These are phyloP conservation scores for Russula earlei DNA, from an alignment of 768 basidiomycete genomes.

Conservation along the genomic window DNA sequence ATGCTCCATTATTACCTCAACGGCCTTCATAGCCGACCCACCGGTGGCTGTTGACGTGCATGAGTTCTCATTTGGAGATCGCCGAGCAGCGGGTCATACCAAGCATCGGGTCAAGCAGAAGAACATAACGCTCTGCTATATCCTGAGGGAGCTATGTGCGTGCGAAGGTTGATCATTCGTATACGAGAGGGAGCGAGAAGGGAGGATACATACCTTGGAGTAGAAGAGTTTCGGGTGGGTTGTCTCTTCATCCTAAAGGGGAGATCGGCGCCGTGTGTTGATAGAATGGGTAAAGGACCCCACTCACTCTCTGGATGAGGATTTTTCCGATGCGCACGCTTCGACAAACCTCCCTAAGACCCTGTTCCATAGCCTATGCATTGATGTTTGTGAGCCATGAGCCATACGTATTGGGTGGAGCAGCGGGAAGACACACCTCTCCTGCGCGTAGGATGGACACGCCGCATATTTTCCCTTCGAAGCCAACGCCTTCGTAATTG, in stretches of 20 bases:
- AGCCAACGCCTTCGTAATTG: constrained; percentile 83
- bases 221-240: constrained; percentile 89
- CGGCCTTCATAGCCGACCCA: constrained; percentile 95
- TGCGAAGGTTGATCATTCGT: not conserved
- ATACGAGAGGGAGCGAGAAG: not conserved
- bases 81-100: constrained; percentile 38
- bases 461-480: constrained; percentile 94
- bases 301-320: constrained; percentile 80
- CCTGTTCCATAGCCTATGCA: constrained; percentile 89
- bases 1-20: constrained; percentile 86
- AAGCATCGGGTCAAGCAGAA: constrained; percentile 96
- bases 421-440: constrained; percentile 43
- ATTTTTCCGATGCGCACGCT: constrained; percentile 96
- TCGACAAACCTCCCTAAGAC: constrained; percentile 90
- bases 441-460: constrained; percentile 93
- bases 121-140: constrained; percentile 82
- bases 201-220: constrained; percentile 46
- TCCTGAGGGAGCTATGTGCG: constrained; percentile 74
- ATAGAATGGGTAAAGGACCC: not conserved
- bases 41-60: constrained; percentile 62
- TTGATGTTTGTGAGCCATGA: not conserved
- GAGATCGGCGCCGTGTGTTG: not conserved
- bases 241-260: constrained; percentile 82
- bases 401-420: no score
- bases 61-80: not conserved